Evolutionary conservation across 371 early-diverging fungal genomes (phyloP).

Genomic region (Apophysomyces trapeziformis): DNA sequence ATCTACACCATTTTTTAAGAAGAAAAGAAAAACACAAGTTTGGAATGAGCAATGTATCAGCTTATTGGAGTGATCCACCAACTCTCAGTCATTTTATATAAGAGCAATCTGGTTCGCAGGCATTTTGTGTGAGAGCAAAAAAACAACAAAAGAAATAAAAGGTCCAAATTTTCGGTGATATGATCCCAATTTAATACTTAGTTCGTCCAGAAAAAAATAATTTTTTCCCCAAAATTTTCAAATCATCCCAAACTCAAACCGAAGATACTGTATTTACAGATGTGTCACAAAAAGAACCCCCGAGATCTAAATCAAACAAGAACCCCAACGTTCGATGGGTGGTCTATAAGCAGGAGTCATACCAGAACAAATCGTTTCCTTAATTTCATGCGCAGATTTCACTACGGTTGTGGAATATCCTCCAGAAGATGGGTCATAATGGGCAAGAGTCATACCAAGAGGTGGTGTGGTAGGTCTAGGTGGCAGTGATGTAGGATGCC

Average conservation of each 20-base stretch:
- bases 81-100: neutral
- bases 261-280: neutral
- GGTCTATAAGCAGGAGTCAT: conserved; percentile 51
- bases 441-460: conserved; percentile 53
- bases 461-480: conserved; percentile 49
- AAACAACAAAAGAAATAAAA: too few species aligned
- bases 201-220: too few species aligned
- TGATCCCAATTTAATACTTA: too few species aligned
- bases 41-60: conserved; percentile 2
- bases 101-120: too few species aligned
- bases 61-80: neutral
- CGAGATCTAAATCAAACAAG: conserved; percentile 35
- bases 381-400: conserved; percentile 31
- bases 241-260: too few species aligned
- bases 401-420: conserved; percentile 40
- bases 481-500: conserved; percentile 6
- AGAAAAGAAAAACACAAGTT: neutral
- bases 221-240: too few species aligned
- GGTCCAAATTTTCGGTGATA: too few species aligned
- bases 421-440: conserved; percentile 41
- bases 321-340: conserved; percentile 55
- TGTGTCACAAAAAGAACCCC: conserved; percentile 1
- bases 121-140: neutral
- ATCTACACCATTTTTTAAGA: neutral
- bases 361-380: conserved; percentile 43